Base-by-base conservation (phyloP, 257 asterid genomes). In the Verbena officinalis region DNA sequence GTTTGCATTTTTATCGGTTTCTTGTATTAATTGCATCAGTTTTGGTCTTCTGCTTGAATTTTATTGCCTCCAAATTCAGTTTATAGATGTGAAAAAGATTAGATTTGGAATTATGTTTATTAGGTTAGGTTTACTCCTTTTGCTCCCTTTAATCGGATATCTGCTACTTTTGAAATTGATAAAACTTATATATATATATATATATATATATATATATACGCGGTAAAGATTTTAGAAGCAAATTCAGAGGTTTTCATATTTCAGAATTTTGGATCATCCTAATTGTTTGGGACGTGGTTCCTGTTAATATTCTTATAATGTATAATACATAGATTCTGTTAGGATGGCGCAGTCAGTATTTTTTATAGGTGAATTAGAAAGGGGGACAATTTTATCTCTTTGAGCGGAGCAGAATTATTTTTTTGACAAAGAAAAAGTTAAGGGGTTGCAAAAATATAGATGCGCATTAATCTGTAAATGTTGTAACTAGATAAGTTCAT, bases 121-220 rank as follows among this genome's bases (percentile, higher is more conserved):
- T 31, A 0, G 11, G 43, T 55, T 55, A 1, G 9, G 7, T 7
- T 55, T 30, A 7, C 7, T 10, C 16, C 43, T 54, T 10, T 14
- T 43, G 9, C 21, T 49, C 59, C 12, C 11, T 2, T 6, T n/a
- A 19, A 16, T 4, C 40, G 31, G 19, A 14, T 54, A 54, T 34
- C 59, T 53, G 12, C 5, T 53, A 20, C 14, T 64, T 17, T 39
- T 50, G 54, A 39, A 9, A 17, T 43, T 44, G 72, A 54, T 56
- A 12, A 4, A 54, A 13, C 15, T 5, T 38, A 43, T 24, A 27
- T 27, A n/a, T n/a, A n/a, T n/a, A n/a, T n/a, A n/a, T n/a, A n/a
- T n/a, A n/a, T n/a, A n/a, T n/a, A n/a, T n/a, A n/a, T n/a, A n/a
- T n/a, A n/a, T n/a, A n/a, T n/a, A n/a, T 38, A 3, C 2, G 62